These are phyloP conservation scores for Trametes cingulata DNA, from an alignment of 768 basidiomycete genomes.

Conservation along the genomic window DNA sequence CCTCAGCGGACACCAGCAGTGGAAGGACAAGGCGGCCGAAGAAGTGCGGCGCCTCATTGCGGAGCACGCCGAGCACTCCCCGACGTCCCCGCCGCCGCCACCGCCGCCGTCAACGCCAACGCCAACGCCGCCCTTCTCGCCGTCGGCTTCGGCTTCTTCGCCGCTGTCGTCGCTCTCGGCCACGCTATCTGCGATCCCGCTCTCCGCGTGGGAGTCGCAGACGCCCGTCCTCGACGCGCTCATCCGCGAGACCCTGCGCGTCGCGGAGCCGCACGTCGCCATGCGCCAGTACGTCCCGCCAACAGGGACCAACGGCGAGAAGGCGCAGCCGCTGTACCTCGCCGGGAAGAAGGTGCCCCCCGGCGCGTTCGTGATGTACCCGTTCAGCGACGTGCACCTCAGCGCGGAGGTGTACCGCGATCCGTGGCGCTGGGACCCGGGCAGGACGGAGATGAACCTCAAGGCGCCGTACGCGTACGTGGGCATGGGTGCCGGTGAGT, in stretches of 20 bases:
- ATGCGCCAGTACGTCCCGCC: conserved; percentile 63
- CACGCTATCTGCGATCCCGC: conserved; percentile 59
- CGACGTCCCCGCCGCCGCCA: not conserved
- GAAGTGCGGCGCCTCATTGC: conserved; percentile 62
- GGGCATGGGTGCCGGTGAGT: conserved; percentile 81
- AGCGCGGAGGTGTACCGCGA: conserved; percentile 70
- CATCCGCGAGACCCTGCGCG: conserved; percentile 74
- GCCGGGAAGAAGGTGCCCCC: conserved; percentile 69
- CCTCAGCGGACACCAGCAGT: conserved; percentile 65
- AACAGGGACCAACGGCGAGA: not conserved
- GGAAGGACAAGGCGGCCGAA: conserved; percentile 58
- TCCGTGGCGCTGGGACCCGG: conserved; percentile 78
- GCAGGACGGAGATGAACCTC: conserved; percentile 41
- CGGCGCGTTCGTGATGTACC: conserved; percentile 76
- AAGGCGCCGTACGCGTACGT: conserved; percentile 61
- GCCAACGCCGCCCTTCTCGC: not conserved
- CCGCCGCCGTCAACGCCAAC: not conserved
- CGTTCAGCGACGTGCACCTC: conserved; percentile 79
- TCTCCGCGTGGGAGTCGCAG: conserved; percentile 68
- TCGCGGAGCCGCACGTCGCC: conserved; percentile 78
- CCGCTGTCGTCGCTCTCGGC: conserved; percentile 39
- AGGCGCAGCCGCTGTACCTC: conserved; percentile 45
- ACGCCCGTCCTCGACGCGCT: conserved; percentile 73
- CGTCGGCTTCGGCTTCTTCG: not conserved
- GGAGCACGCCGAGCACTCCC: conserved; percentile 31